Percentiles rank a stretch among this genome's conserved stretches.
These are phyloP conservation scores for Penicillium pancosmium DNA, from an alignment of 495 filamentous ascomycete species.

Conservation along the genomic window DNA sequence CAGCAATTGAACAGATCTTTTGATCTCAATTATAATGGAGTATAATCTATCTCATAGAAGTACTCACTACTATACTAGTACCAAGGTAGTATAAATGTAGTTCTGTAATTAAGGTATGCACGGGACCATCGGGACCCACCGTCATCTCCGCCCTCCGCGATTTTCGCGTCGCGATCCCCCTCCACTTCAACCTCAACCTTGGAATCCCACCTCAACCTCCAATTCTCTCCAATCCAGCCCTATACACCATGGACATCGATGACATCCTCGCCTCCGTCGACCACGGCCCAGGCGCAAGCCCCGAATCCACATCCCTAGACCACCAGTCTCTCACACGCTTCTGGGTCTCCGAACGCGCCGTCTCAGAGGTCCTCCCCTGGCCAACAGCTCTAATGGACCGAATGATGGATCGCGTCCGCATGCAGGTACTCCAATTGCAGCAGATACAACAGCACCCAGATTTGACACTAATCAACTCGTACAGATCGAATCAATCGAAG, in stretches of 20 bases:
- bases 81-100: no score
- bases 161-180: slow-evolving; percentile 14
- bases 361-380: slow-evolving; percentile 79
- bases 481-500: slow-evolving; percentile 73
- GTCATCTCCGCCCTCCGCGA: not conserved
- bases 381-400: slow-evolving; percentile 71
- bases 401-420: slow-evolving; percentile 71
- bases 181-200: slow-evolving; percentile 8
- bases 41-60: no score
- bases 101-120: not conserved
- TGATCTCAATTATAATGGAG: no score
- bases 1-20: no score
- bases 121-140: not conserved
- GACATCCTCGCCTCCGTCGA: slow-evolving; percentile 86
- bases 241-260: slow-evolving; percentile 74
- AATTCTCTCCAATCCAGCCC: not conserved
- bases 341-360: slow-evolving; percentile 89
- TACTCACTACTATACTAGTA: no score
- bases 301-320: slow-evolving; percentile 66
- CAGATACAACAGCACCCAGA: not conserved
- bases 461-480: not conserved
- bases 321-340: slow-evolving; percentile 86
- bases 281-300: slow-evolving; percentile 55
- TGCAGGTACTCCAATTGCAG: slow-evolving; percentile 52
- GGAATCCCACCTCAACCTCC: not conserved